These are phyloP conservation scores for Globisporangium barbulae DNA, from an alignment of 352 stramenopile genomes.

Conservation along the genomic window DNA sequence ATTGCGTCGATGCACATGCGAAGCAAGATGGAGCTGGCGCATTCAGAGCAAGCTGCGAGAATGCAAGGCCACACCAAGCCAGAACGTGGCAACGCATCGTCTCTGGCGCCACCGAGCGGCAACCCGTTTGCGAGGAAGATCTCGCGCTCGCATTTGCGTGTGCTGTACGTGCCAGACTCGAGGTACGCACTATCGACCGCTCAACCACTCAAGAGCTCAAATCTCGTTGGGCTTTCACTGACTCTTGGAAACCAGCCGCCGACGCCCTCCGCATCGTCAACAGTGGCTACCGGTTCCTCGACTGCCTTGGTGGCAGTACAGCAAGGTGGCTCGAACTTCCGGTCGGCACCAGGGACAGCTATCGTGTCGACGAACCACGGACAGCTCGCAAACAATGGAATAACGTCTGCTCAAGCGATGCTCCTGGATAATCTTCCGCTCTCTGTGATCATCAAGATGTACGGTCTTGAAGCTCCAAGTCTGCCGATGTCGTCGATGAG, in stretches of 20 bases:
- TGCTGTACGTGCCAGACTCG: constrained; percentile 66
- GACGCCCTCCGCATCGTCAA: constrained; percentile 9
- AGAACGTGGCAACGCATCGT: constrained; percentile 26
- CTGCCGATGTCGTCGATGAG: constrained; percentile 43
- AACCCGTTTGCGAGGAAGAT: constrained; percentile 60
- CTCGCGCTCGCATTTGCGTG: constrained; percentile 50
- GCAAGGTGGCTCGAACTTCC: constrained; percentile 21
- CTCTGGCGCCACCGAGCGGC: constrained; percentile 23
- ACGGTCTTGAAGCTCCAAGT: constrained; percentile 72
- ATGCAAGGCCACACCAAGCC: constrained; percentile 51
- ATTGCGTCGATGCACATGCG: constrained; percentile 89
- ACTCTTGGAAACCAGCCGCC: constrained; percentile 19
- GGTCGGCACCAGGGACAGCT: constrained; percentile 16
- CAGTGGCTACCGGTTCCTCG: constrained; percentile 19
- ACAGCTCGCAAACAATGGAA: constrained; percentile 9
- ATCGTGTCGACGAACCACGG: constrained; percentile 19
- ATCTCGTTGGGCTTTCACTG: constrained; percentile 30
- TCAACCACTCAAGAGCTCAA: constrained; percentile 40
- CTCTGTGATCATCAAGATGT: constrained; percentile 79
- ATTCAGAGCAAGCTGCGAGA: constrained; percentile 71
- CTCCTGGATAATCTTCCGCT: constrained; percentile 75
- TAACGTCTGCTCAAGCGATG: constrained; percentile 10
- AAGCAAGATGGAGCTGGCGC: constrained; percentile 83
- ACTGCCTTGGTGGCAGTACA: constrained; percentile 41
- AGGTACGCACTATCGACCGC: constrained; percentile 55